phyloP scores from a whole-genome alignment of 169 alveolate species.

The Toxoplasma gondii region DNA sequence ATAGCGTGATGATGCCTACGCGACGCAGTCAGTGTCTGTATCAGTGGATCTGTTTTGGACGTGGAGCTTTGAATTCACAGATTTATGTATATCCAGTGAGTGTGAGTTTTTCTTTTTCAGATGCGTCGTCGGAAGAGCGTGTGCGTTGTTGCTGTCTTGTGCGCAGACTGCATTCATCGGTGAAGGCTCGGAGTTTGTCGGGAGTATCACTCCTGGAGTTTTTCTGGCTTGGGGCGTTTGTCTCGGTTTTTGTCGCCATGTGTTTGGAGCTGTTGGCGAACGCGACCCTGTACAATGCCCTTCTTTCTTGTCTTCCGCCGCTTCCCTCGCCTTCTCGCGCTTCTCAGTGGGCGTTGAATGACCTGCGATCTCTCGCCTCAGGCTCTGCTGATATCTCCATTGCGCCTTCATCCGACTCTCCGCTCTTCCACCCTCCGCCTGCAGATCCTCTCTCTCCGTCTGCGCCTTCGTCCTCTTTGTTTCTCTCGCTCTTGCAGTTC shows the following conservation, averaged over 20 bases:
- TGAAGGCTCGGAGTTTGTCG: background rate
- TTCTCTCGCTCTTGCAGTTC: background rate
- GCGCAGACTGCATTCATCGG: background rate
- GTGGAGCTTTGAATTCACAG: too few relatives aligned
- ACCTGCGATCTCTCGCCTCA: background rate
- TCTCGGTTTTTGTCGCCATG: background rate
- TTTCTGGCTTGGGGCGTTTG: slow-evolving; percentile 1
- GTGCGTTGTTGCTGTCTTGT: background rate
- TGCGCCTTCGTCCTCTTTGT: background rate
- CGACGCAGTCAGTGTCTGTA: too few relatives aligned
- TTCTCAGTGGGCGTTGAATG: background rate
- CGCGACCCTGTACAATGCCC: background rate
- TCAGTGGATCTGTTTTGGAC: too few relatives aligned
- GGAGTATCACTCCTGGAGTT: background rate
- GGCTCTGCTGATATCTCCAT: too few relatives aligned
- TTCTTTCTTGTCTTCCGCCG: background rate
- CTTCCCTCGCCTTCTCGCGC: background rate
- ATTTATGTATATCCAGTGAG: background rate
- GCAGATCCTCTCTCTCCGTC: background rate
- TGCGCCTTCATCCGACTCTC: too few relatives aligned
- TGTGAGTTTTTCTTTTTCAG: background rate
- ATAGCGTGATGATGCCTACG: too few relatives aligned
- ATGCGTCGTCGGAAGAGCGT: too few relatives aligned
- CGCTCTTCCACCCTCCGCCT: background rate
- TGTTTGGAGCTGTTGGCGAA: background rate